Evolutionary conservation across 1,284 basidiomycete species (phyloP), one percentile per base, ranked within the genome.

Genomic region (Leccinum pachyderme): DNA sequence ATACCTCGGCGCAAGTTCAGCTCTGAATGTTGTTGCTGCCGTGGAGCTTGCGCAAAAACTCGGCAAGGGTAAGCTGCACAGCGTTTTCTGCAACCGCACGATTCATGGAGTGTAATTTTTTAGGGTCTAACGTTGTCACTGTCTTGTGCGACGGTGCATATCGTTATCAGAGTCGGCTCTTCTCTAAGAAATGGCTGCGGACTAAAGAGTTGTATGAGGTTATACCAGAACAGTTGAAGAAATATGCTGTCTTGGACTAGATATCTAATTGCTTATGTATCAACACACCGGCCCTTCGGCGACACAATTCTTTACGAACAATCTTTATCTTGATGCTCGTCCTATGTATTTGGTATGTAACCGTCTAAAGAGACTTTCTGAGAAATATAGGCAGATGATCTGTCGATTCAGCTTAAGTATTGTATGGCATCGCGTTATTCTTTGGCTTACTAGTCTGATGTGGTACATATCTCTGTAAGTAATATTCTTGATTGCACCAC

Each of bases 101-200:
- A 35, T 51, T 50, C 51, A 54, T 29, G 31, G 46, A 54, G 35
- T 35, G 49, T 49, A 33, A 53, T 27, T 44, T 27, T 44, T 18
- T 63, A 92, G 92, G 94, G 32, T 91, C 87, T 45, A 93, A 81
- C 9, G 80, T 99, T 41, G 95, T 89, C 5, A 99, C 97, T 3
- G 83, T 98, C 53, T 75, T 99, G 37, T 94, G 91, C 71, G 96
- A 98, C 69, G 95, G 95, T 25, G 96, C 96, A 37, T 96, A 98
- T 69, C 82, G 96, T 65, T 99, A 99, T 71, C 97, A 99, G 77
- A 94, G 91, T 56, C 81, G 97, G 11, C 77, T 99, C 45, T 98
- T 98, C 77, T 97, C 93, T n/a, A 90, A 91, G 71, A 84, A 86
- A 63, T 99, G 97, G 97, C 77, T 99, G 54, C 78, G 89, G 70